These are phyloP conservation scores for Venturia oleaginea DNA, from an alignment of 2,329 filamentous ascomycete genomes.

Conservation along the genomic window DNA sequence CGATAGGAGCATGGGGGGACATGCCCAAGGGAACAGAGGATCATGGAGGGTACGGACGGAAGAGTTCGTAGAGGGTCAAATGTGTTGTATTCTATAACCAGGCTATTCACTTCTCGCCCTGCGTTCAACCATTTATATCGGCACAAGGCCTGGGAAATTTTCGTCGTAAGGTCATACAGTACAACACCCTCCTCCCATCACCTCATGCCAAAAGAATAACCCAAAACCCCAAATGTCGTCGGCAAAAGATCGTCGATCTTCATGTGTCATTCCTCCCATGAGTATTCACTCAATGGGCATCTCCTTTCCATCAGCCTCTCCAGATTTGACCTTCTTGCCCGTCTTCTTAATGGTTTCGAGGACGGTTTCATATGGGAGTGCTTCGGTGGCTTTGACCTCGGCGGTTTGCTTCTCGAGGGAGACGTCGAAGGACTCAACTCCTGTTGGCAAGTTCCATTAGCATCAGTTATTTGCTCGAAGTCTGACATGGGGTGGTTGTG, in stretches of 20 bases:
- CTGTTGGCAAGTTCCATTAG: slow-evolving; percentile 36
- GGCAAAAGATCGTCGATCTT: background rate
- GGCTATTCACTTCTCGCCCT: background rate
- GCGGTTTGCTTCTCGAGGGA: slow-evolving; percentile 80
- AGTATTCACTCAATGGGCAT: slow-evolving; percentile 12
- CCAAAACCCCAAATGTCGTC: background rate
- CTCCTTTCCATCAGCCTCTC: slow-evolving; percentile 56
- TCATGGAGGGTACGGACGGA: background rate
- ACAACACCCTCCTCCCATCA: background rate
- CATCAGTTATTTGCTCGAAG: background rate
- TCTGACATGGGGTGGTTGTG: background rate
- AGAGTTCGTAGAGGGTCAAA: background rate
- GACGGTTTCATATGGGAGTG: slow-evolving; percentile 68
- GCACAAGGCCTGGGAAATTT: background rate
- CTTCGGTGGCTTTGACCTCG: slow-evolving; percentile 49
- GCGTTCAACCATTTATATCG: too few species aligned
- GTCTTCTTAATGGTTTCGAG: slow-evolving; percentile 89
- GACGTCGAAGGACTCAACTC: slow-evolving; percentile 78
- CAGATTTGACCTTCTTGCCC: slow-evolving; percentile 80
- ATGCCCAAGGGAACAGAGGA: background rate
- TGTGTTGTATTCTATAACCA: background rate
- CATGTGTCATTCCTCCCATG: background rate
- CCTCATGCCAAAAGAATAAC: background rate
- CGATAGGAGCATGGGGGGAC: too few species aligned
- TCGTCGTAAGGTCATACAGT: background rate